phyloP scores from a whole-genome alignment of 768 basidiomycete species.

The Hygrocybe coccinea region DNA sequence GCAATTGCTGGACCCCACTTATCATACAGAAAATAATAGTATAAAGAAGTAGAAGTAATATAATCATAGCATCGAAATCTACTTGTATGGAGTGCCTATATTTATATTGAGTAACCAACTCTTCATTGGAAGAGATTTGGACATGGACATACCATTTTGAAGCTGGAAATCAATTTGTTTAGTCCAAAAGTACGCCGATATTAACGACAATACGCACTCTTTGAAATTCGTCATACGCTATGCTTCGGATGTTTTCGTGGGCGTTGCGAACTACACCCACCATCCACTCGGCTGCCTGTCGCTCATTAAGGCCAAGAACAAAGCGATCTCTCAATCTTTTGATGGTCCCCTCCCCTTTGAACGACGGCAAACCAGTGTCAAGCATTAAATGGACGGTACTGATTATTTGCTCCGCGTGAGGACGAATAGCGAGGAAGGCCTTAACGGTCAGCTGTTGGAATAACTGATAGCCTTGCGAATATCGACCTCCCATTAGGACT shows the following conservation, averaged over 20 bases:
- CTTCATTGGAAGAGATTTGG: background rate
- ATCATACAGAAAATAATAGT: no score
- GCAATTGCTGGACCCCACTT: no score
- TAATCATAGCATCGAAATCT: conserved; percentile 6
- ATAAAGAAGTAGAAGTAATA: no score
- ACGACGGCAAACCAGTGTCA: conserved; percentile 89
- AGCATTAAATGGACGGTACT: conserved; percentile 91
- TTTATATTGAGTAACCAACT: conserved; percentile 1
- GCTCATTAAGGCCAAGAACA: conserved; percentile 72
- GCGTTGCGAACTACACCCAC: conserved; percentile 84
- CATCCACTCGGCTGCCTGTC: conserved; percentile 94
- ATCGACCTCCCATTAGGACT: conserved; percentile 90
- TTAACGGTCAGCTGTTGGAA: conserved; percentile 94
- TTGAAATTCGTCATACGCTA: conserved; percentile 95
- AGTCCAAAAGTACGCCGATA: background rate
- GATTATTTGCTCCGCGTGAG: conserved; percentile 85
- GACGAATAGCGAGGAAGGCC: conserved; percentile 94
- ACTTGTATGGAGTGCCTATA: conserved; percentile 45
- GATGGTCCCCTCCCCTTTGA: conserved; percentile 95
- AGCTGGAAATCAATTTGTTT: conserved; percentile 21
- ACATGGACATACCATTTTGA: conserved; percentile 36
- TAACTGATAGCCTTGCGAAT: conserved; percentile 89
- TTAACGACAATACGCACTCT: conserved; percentile 45
- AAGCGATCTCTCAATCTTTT: conserved; percentile 83
- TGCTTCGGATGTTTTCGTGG: conserved; percentile 90